Conservation (phyloP, 495 filamentous ascomycete genomes). For the Letharia lupina region DNA sequence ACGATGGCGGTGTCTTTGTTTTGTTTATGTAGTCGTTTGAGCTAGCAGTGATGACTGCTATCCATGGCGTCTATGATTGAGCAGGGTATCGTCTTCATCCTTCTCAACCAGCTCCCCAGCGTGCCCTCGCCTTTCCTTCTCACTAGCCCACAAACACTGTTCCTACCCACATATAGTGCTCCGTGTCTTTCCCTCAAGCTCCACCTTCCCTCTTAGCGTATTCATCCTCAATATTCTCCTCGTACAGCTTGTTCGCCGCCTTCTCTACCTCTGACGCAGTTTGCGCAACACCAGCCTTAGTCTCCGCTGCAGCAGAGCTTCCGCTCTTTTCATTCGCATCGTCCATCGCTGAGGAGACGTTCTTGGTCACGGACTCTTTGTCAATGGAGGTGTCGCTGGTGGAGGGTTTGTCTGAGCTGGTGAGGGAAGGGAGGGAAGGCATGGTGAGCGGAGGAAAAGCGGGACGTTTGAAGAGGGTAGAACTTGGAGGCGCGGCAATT, state of each 20-base stretch:
- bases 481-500: background rate
- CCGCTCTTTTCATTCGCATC: constrained; percentile 14
- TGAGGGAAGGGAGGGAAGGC: constrained; percentile 20
- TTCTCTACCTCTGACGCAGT: constrained; percentile 22
- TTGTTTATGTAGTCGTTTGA: background rate
- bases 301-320: constrained; percentile 20
- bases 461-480: background rate
- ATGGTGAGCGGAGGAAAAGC: constrained; percentile 1
- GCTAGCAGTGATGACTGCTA: background rate
- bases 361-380: constrained; percentile 17
- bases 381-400: constrained; percentile 13
- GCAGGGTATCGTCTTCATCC: background rate
- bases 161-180: background rate
- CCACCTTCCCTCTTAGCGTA: constrained; percentile 35
- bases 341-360: constrained; percentile 18
- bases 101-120: background rate
- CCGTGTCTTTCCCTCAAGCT: constrained; percentile 18
- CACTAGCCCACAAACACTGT: background rate
- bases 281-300: constrained; percentile 17
- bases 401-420: constrained; percentile 18
- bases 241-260: constrained; percentile 23
- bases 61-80: background rate
- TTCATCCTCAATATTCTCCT: constrained; percentile 31
- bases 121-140: background rate
- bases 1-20: background rate